phyloP scores from a whole-genome alignment of 2,329 filamentous ascomycete species.

The Diatrype stigma region DNA sequence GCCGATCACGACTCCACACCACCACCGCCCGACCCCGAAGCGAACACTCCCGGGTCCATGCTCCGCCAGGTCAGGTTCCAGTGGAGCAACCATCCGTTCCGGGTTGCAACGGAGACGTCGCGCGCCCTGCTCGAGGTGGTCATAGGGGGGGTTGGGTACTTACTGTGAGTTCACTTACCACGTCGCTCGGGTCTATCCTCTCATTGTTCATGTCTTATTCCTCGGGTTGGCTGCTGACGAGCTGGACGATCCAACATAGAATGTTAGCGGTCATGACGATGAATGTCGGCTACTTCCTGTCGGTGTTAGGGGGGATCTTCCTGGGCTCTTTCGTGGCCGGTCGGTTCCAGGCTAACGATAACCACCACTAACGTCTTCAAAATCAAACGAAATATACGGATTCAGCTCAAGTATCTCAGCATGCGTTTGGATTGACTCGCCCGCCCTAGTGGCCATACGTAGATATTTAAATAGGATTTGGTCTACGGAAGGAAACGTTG shows the following conservation, averaged over 20 bases:
- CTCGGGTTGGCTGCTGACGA: no score
- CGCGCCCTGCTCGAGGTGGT: slow-evolving; percentile 20
- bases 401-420: no score
- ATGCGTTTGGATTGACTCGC: no score
- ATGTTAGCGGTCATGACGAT: slow-evolving; percentile 29
- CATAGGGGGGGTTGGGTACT: slow-evolving; percentile 23
- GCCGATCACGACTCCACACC: no score
- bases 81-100: slow-evolving; percentile 17
- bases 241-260: slow-evolving; percentile 6
- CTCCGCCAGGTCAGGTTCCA: slow-evolving; percentile 11
- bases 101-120: slow-evolving; percentile 20
- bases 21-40: not conserved
- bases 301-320: slow-evolving; percentile 24
- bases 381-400: no score
- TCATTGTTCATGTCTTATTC: no score
- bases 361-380: slow-evolving; percentile 11
- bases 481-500: no score
- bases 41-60: slow-evolving; percentile 11
- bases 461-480: no score
- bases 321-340: slow-evolving; percentile 21
- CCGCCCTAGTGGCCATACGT: no score
- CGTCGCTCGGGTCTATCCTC: not conserved
- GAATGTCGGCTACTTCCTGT: slow-evolving; percentile 27
- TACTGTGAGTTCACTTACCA: slow-evolving; percentile 20
- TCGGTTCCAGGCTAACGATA: slow-evolving; percentile 14